Conservation (phyloP, 441 rosid genomes). For the Croton setiger region DNA sequence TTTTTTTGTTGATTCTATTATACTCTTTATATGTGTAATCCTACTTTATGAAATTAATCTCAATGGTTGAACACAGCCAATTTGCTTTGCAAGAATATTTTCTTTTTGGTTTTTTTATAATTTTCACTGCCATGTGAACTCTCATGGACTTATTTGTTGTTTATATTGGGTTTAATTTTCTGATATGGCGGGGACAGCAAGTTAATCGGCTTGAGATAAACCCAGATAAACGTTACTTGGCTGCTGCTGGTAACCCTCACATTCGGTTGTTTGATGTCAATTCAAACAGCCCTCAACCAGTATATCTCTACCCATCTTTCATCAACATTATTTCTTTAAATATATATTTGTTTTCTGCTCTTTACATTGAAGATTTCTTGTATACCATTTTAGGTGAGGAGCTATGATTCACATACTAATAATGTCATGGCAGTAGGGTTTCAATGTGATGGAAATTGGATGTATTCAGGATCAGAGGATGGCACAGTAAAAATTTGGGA, state of each 20-base stretch:
- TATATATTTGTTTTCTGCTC: not conserved
- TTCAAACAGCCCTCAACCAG: constrained; percentile 82
- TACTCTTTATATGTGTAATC: not conserved
- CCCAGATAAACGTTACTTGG: constrained; percentile 73
- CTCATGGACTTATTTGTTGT: not conserved
- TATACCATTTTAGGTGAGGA: constrained; percentile 55
- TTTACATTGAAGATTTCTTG: constrained; percentile 10
- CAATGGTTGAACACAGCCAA: not conserved
- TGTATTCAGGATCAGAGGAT: constrained; percentile 99
- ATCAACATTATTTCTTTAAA: constrained; percentile 1
- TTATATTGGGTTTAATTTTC: not conserved
- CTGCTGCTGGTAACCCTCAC: constrained; percentile 94
- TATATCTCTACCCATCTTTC: constrained; percentile 25
- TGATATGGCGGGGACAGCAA: constrained; percentile 45
- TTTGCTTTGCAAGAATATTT: not conserved
- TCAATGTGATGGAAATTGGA: constrained; percentile 97
- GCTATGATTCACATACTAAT: constrained; percentile 88
- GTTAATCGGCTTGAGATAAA: constrained; percentile 96
- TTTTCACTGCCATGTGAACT: not conserved
- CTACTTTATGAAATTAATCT: not conserved
- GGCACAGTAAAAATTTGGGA: constrained; percentile 98
- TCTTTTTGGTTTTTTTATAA: not conserved
- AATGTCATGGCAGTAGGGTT: constrained; percentile 98
- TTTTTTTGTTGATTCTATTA: not conserved
- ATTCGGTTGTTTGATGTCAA: constrained; percentile 84